Base-by-base conservation (phyloP, 1,139 yeast genomes). In the Kurtzmaniella quercitrusa region DNA sequence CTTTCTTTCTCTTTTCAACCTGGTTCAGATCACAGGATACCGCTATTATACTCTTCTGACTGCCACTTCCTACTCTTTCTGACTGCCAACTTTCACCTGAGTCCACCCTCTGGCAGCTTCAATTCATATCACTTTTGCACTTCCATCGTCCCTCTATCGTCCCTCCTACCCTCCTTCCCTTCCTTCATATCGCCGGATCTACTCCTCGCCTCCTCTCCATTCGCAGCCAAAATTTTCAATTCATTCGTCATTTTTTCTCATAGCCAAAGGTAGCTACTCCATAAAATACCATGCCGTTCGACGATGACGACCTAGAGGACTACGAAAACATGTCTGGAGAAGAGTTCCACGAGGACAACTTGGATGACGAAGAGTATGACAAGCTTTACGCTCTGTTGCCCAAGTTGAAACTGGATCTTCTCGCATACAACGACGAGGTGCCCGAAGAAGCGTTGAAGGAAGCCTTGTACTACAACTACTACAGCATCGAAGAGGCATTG, bases 391-490 rank as follows among this genome's bases (percentile, higher is more conserved):
- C 57, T 2, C 48, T 64, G 17, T 60, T 78, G 29, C 81, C 83
- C 1, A 42, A 50, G 19, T 58, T 77, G 19, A 71, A 71, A 52
- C 45, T 55, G 27, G 54, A 58, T 45, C 52, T 77, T 38, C 56
- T 52, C 19, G 60, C 61, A 16, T 75, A 71, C 54, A 69, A 70
- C 47, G 64, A 67, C n/a, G 70, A 69, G 8, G 70, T 81, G 42
- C 66, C 72, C 6, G 85, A 81, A 23, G 55, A 66, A 11, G 79
- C 75, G 40, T 62, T 85, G 47, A 77, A 81, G 51, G 85, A 82
- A 49, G 68, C 82, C 0, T 66, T 86, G 12, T 82, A 82, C 71
- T 70, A 68, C 52, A 78, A 80, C 54, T 81, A 82, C 57, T 78
- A 78, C 56, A 82, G 79, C 41, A 53, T 81, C 7, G 78, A 73